Evolutionary conservation across 2,329 filamentous ascomycete species (phyloP), one percentile per base, ranked within the genome.

Genomic region (Aspergillus sp.): DNA sequence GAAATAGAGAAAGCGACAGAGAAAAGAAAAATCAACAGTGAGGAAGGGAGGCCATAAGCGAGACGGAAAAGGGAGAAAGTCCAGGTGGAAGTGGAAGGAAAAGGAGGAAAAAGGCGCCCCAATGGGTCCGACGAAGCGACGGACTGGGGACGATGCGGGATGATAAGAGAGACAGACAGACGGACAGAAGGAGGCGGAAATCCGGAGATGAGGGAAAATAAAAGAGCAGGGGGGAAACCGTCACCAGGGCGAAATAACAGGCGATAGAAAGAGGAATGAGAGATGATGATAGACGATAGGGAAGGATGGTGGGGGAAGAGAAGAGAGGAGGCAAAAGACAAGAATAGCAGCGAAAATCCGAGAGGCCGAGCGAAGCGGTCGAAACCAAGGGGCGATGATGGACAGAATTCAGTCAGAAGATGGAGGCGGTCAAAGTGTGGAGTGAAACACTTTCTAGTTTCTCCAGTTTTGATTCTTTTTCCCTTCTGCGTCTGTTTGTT

Each of bases 41-140:
- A 44, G 44, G 48, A 50, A 45, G 49, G 43, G 49, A 47, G 47
- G 42, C 48, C 49, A 53, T 53, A 52, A 55, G 52, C 53, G 51
- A 55, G 43, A 33, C 37, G 44, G 40, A 28, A 45, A 26, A 39
- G 31, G 31, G 32, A 34, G 38, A 39, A 35, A 37, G 29, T 13
- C 40, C 12, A 10, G 40, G 38, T 29, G 27, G 38, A 42, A 19
- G 27, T 41, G 35, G 27, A 38, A 48, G 42, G 33, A 32, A 27
- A 40, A 13, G 39, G 26, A 13, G 31, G 31, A 34, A 34, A 29
- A 34, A 27, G 13, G 37, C 31, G 12, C 9, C 27, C 11, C 9
- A 37, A 27, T 28, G 33, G 40, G 33, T 37, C 27, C 29, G n/a
- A 27, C 12, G 27, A 19, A 35, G 31, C 32, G 27, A 42, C 34